These are phyloP conservation scores for Chalara sp. DNA, from an alignment of 2,329 filamentous ascomycete genomes.

Conservation along the genomic window DNA sequence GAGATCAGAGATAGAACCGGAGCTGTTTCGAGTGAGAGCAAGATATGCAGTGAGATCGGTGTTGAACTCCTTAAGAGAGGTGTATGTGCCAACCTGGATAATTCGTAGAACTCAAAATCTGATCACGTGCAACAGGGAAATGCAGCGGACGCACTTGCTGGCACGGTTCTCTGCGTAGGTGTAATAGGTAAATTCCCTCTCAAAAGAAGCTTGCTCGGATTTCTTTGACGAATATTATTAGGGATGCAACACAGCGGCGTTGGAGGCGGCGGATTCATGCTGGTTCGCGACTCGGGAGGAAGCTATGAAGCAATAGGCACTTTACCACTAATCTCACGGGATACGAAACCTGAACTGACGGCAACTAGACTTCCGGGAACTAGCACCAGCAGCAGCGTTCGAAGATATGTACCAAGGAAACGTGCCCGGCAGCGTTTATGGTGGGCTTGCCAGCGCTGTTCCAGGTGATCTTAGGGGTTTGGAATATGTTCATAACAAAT, in stretches of 20 bases:
- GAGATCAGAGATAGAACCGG: slow-evolving; percentile 22
- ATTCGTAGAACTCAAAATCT: slow-evolving; percentile 1
- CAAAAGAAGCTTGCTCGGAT: background rate
- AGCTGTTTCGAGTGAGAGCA: slow-evolving; percentile 46
- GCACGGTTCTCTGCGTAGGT: slow-evolving; percentile 68
- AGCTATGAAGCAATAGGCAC: slow-evolving; percentile 64
- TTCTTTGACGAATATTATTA: slow-evolving; percentile 15
- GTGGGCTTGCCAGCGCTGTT: slow-evolving; percentile 66
- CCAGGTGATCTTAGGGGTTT: slow-evolving; percentile 74
- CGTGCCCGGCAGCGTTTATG: slow-evolving; percentile 56
- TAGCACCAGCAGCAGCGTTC: slow-evolving; percentile 73
- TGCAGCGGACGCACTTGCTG: slow-evolving; percentile 70
- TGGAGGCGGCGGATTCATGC: slow-evolving; percentile 85
- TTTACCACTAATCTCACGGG: background rate
- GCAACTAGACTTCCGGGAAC: slow-evolving; percentile 70
- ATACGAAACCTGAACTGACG: slow-evolving; percentile 1
- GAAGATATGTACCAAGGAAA: slow-evolving; percentile 82
- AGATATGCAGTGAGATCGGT: slow-evolving; percentile 45
- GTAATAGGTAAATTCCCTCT: slow-evolving; percentile 44
- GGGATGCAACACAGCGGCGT: slow-evolving; percentile 76
- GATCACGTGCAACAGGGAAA: slow-evolving; percentile 44
- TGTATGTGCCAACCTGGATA: slow-evolving; percentile 22
- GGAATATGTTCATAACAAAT: slow-evolving; percentile 68
- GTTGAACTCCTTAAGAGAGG: slow-evolving; percentile 42
- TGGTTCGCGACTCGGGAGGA: slow-evolving; percentile 68